Conservation (phyloP, 2,329 filamentous ascomycete species). For the Colletotrichum musae region DNA sequence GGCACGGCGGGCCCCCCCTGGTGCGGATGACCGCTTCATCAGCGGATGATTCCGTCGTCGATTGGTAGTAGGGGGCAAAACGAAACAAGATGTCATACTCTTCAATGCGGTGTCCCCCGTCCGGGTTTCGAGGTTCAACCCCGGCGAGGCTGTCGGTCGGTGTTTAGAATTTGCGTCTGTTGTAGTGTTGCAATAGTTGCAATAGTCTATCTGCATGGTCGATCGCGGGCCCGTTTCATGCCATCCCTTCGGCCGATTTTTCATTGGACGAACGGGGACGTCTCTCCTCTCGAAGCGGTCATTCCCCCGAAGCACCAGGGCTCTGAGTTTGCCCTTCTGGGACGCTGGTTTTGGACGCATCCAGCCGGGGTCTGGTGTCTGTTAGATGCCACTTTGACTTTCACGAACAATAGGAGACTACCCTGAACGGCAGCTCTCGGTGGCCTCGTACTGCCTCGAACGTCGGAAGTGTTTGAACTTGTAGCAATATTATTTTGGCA, state of each 20-base stretch:
- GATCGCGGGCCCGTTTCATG: constrained; percentile 8
- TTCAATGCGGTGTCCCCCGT: not conserved
- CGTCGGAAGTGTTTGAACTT: not conserved
- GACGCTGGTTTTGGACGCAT: not conserved
- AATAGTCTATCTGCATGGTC: constrained; percentile 1
- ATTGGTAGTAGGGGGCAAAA: too few relatives aligned
- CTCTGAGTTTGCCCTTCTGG: not conserved
- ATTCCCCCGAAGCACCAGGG: not conserved
- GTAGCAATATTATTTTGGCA: constrained; percentile 17
- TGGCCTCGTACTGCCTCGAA: too few relatives aligned
- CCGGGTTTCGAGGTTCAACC: too few relatives aligned
- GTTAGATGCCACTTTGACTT: too few relatives aligned
- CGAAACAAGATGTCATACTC: not conserved
- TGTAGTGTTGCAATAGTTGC: too few relatives aligned
- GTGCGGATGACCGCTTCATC: constrained; percentile 4
- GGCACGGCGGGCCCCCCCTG: not conserved
- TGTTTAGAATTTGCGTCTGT: too few relatives aligned
- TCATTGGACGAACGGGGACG: constrained; percentile 9
- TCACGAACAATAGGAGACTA: too few relatives aligned
- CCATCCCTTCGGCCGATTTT: not conserved
- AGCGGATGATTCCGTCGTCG: not conserved
- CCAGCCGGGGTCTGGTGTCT: too few relatives aligned
- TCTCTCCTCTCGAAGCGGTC: not conserved
- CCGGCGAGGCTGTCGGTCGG: not conserved
- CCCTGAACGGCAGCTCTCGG: too few relatives aligned